Conservation (phyloP, 495 filamentous ascomycete species). For the Penicillium roqueforti region DNA sequence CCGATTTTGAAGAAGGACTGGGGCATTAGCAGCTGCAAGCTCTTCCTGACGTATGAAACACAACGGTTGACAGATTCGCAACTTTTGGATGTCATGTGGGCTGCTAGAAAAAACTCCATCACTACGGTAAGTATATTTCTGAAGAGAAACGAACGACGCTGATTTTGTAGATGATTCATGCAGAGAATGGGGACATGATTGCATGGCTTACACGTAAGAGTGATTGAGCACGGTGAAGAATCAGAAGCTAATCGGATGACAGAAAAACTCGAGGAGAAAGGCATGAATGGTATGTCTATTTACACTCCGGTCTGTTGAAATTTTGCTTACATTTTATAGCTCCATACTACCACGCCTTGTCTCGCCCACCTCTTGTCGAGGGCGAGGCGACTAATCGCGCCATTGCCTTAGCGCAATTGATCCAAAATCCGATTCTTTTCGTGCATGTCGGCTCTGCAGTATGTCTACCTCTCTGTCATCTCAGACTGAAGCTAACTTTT, state of each 20-base stretch:
- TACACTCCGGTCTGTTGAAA: too few relatives aligned
- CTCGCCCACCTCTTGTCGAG: conserved; percentile 32
- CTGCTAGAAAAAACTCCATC: conserved; percentile 8
- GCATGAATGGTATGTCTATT: too few relatives aligned
- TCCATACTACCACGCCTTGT: conserved; percentile 36
- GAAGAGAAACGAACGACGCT: too few relatives aligned
- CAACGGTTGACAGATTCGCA: conserved; percentile 14
- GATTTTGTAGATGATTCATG: conserved; percentile 19
- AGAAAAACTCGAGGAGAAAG: too few relatives aligned
- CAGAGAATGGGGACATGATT: conserved; percentile 20
- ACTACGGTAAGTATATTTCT: conserved; percentile 16
- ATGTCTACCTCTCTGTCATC: too few relatives aligned
- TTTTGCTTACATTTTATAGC: background rate
- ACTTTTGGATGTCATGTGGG: conserved; percentile 8
- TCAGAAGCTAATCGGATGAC: too few relatives aligned
- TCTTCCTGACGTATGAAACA: conserved; percentile 14
- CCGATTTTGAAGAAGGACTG: conserved; percentile 13
- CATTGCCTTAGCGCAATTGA: conserved; percentile 39
- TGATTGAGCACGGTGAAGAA: too few relatives aligned
- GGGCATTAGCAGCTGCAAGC: conserved; percentile 16
- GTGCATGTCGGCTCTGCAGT: conserved; percentile 40
- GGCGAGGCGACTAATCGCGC: conserved; percentile 45
- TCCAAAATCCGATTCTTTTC: conserved; percentile 45
- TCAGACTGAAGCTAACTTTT: too few relatives aligned
- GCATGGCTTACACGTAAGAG: conserved; percentile 14